A percentile compares a stretch with the other conserved stretches of the same genome.
Conservation (phyloP, 495 filamentous ascomycete genomes). For the Aspergillus diversus region DNA sequence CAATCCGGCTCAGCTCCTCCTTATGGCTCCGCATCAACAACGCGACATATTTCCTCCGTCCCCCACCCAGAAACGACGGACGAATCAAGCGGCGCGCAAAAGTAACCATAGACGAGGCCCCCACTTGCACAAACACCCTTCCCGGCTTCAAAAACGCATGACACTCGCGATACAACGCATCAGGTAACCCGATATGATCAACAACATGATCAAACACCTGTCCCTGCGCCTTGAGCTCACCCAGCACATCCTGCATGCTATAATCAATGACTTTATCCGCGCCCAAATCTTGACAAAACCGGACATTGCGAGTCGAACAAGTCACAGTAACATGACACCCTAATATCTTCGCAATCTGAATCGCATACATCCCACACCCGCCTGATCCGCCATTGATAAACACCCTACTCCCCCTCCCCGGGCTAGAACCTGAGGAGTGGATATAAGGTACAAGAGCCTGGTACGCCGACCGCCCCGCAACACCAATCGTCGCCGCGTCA, state of each 20-base stretch:
- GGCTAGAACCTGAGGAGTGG: too few relatives aligned
- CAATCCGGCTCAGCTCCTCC: constrained; percentile 59
- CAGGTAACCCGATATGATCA: constrained; percentile 62
- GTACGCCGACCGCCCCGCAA: constrained; percentile 62
- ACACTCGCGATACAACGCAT: constrained; percentile 56
- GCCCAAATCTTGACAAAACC: constrained; percentile 60
- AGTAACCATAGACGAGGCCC: constrained; percentile 36
- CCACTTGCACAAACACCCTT: constrained; percentile 63
- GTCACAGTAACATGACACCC: constrained; percentile 64
- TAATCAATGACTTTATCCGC: constrained; percentile 76
- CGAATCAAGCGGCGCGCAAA: constrained; percentile 37
- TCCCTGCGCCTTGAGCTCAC: constrained; percentile 51
- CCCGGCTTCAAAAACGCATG: constrained; percentile 58
- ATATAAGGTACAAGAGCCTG: constrained; percentile 59
- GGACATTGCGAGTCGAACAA: constrained; percentile 62
- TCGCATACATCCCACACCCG: constrained; percentile 62
- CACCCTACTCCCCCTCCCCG: constrained; percentile 47
- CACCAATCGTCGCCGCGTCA: constrained; percentile 55
- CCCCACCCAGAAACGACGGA: constrained; percentile 68
- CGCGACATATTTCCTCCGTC: constrained; percentile 57
- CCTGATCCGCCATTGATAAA: constrained; percentile 73
- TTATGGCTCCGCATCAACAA: constrained; percentile 41
- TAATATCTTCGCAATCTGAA: constrained; percentile 67
- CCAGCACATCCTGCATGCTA: constrained; percentile 53
- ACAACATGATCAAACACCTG: constrained; percentile 59